Conservation (phyloP, 768 basidiomycete species). For the Serendipita indica region DNA sequence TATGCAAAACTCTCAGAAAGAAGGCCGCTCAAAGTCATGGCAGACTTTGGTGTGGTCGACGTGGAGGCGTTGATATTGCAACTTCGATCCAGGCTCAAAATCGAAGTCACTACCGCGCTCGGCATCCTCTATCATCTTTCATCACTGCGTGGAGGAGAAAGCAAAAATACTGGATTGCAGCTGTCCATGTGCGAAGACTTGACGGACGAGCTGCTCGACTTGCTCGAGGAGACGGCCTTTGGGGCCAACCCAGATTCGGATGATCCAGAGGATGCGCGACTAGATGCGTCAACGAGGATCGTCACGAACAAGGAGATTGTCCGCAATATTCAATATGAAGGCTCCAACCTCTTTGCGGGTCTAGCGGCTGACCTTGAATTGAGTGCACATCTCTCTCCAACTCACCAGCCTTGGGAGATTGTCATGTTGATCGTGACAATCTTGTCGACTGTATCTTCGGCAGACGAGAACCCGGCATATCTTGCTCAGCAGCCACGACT, state of each 20-base stretch:
- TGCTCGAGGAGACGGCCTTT: slow-evolving; percentile 74
- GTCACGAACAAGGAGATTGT: slow-evolving; percentile 54
- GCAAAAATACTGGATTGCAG: slow-evolving; percentile 44
- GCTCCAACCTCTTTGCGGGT: slow-evolving; percentile 43
- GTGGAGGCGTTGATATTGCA: slow-evolving; percentile 91
- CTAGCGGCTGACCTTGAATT: slow-evolving; percentile 22
- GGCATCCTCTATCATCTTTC: slow-evolving; percentile 75
- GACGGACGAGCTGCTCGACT: slow-evolving; percentile 71
- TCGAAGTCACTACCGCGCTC: slow-evolving; percentile 80
- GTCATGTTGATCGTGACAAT: neutral
- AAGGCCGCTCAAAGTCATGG: slow-evolving; percentile 51
- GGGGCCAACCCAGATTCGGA: slow-evolving; percentile 28
- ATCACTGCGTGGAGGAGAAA: slow-evolving; percentile 48
- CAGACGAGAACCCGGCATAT: slow-evolving; percentile 1
- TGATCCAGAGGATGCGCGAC: slow-evolving; percentile 13
- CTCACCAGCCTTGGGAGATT: slow-evolving; percentile 26
- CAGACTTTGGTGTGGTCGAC: slow-evolving; percentile 80
- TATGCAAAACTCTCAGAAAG: slow-evolving; percentile 31
- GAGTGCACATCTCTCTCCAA: slow-evolving; percentile 35
- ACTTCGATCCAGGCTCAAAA: slow-evolving; percentile 66
- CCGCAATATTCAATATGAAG: slow-evolving; percentile 40
- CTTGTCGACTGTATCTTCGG: neutral
- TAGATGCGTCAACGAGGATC: slow-evolving; percentile 23
- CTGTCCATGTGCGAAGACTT: slow-evolving; percentile 65
- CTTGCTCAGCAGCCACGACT: neutral